Evolutionary conservation across 306 rosid species (phyloP), one percentile per base, ranked within the genome.

Genomic region (Dryas octopetala): DNA sequence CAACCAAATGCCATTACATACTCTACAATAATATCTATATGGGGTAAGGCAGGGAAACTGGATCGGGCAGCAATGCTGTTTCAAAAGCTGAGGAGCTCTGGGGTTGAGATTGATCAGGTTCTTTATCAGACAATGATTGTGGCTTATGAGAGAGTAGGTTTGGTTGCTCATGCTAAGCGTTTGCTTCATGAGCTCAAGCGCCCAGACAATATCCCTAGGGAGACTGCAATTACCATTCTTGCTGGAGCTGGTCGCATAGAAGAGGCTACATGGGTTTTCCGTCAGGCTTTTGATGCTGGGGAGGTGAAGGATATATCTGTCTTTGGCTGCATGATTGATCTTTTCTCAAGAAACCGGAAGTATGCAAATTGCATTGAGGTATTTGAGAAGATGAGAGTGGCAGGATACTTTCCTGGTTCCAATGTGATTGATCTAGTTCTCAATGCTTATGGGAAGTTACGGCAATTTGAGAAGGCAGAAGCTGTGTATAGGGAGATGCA

Each of bases 61-160:
- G 96, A 89, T 53, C 74, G 97, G 72, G 97, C 97, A 0, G 96
- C 97, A 49, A 81, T 89, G 87, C 77, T 95, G 83, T 95, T 95
- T 82, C 96, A 91, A 38, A 95, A 95, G 85, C 79, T 95, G 70
- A 87, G 96, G 86, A 88, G 80, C 81, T 90, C 97, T 0, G 90
- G 98, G 53, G 97, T 85, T 82, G 88, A 88, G 79, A 91, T 94
- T 70, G 98, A 95, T 66, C 93, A 83, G 74, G 91, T 91, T 75
- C 88, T 94, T 53, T 94, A 94, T 81, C 97, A 94, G 79, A 91
- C 97, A 1, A 94, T 91, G 97, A 95, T 91, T 76, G 97, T 90
- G 50, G 95, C 97, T 9, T 91, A 95, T 54, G 97, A 91, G 81
- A 89, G 82, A 74, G 93, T 86, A 4, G 98, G 98, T 53, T 88